Conservation (phyloP, 805 yeast genomes). For the Blastobotrys chiropterorum region DNA sequence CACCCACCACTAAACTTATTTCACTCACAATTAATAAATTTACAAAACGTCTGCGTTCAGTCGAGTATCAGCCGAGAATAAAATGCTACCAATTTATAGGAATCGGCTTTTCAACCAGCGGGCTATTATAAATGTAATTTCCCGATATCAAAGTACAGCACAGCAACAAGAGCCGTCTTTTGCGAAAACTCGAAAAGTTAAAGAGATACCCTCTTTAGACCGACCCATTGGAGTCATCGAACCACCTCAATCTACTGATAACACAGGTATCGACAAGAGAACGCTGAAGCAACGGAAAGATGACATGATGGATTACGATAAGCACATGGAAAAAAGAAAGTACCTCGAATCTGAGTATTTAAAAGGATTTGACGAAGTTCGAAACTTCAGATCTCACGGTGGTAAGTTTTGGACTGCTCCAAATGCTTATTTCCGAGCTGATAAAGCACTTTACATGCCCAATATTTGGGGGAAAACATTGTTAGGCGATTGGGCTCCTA, state of each 20-base stretch:
- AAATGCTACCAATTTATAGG: not conserved
- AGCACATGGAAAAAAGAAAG: constrained; percentile 42
- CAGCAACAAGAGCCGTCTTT: not conserved
- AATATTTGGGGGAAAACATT: constrained; percentile 59
- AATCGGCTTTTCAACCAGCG: not conserved
- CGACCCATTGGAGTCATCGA: constrained; percentile 42
- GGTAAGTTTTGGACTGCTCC: constrained; percentile 88
- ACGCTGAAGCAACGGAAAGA: constrained; percentile 35
- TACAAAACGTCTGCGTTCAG: too few species aligned
- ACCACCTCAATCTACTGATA: constrained; percentile 36
- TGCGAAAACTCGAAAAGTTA: not conserved
- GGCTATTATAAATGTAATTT: not conserved
- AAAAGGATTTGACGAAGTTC: constrained; percentile 51
- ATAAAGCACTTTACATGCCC: constrained; percentile 75
- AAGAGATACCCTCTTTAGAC: constrained; percentile 22
- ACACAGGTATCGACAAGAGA: constrained; percentile 37
- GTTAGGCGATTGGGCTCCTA: constrained; percentile 22
- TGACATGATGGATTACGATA: constrained; percentile 45
- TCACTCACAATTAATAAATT: not conserved
- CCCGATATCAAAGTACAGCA: not conserved
- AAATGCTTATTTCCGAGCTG: constrained; percentile 63
- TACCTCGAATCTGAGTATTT: constrained; percentile 57
- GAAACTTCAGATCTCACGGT: constrained; percentile 57
- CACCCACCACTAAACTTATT: not conserved
- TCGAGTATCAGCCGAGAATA: not conserved